These are phyloP conservation scores for peach (Prunus persica) DNA, from an alignment of 306 rosid genomes.

Conservation along the genomic window Prunus_persica_NCBIv2 NC_034015.1:15061501-15062000, in stretches of 20 bases:
- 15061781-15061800: slow-evolving; percentile 50
- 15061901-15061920: not conserved
- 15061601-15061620: slow-evolving; percentile 69
- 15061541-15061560: slow-evolving; percentile 1
- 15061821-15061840: not conserved
- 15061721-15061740: slow-evolving; percentile 74
- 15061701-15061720: slow-evolving; percentile 59
- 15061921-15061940: not conserved
- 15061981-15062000: slow-evolving; percentile 96
- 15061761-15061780: slow-evolving; percentile 93
- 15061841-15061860: not conserved
- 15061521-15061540: slow-evolving; percentile 9
- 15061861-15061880: not conserved
- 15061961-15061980: slow-evolving; percentile 11
- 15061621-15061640: slow-evolving; percentile 94
- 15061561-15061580: slow-evolving; percentile 1
- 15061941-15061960: not conserved
- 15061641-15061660: slow-evolving; percentile 89
- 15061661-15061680: slow-evolving; percentile 72
- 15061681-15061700: slow-evolving; percentile 65
- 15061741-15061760: slow-evolving; percentile 96
- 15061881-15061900: not conserved
- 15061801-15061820: not conserved
- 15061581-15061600: slow-evolving; percentile 24
- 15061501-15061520: slow-evolving; percentile 4